Percentiles rank a stretch among this genome's conserved stretches.
Conservation (phyloP, 345 rosid species). For the Pelargonium nanum region DNA sequence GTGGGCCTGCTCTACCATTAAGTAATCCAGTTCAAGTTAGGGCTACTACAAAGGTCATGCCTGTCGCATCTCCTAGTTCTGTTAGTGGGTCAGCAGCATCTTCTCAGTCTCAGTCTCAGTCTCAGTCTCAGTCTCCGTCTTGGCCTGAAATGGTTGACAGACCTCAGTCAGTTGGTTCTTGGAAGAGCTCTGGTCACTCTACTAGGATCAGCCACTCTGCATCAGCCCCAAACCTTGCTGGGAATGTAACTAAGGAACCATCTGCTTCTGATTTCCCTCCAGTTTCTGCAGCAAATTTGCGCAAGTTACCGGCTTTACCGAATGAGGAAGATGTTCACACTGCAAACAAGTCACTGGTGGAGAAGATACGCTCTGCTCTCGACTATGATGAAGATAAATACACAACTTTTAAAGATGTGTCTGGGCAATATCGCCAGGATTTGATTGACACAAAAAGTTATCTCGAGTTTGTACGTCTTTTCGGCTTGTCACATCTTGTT, state of each 20-base stretch:
- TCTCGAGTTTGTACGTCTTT: constrained; percentile 54
- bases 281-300: constrained; percentile 43
- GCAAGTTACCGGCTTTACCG: constrained; percentile 23
- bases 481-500: constrained; percentile 64
- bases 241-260: constrained; percentile 22
- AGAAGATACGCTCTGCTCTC: constrained; percentile 62
- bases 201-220: constrained; percentile 49
- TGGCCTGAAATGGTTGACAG: constrained; percentile 17
- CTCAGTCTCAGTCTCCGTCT: constrained; percentile 21
- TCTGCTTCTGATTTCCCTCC: constrained; percentile 65
- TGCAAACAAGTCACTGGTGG: constrained; percentile 76
- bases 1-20: constrained; percentile 20
- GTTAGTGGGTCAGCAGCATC: constrained; percentile 19
- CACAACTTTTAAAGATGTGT: constrained; percentile 54
- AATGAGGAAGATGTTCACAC: constrained; percentile 48
- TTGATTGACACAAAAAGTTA: constrained; percentile 47
- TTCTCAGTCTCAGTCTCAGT: constrained; percentile 35
- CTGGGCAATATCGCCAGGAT: constrained; percentile 79
- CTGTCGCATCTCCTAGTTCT: constrained; percentile 17
- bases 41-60: constrained; percentile 15
- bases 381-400: constrained; percentile 58
- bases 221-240: constrained; percentile 63
- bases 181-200: constrained; percentile 24
- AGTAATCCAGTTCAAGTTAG: constrained; percentile 21
- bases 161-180: constrained; percentile 18